phyloP scores from a whole-genome alignment of 805 yeast species.

The Cyberlindnera bimundalis region DNA sequence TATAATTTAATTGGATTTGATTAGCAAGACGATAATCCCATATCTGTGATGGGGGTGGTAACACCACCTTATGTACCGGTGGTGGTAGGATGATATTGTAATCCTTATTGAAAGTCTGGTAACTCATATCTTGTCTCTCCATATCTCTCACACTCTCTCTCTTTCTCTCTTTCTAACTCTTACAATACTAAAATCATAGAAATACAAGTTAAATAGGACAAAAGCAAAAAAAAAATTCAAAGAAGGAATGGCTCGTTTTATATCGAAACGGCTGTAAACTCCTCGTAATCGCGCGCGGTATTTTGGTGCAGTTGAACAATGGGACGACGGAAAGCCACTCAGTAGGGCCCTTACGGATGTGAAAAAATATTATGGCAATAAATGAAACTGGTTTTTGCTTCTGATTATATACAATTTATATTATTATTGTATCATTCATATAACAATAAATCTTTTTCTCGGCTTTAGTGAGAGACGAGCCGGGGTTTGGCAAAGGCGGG shows the following conservation, averaged over 20 bases:
- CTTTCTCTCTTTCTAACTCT: too few species aligned
- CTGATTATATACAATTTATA: too few species aligned
- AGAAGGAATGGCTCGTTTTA: conserved; percentile 8
- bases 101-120: conserved; percentile 11
- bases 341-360: too few species aligned
- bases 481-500: too few species aligned
- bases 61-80: conserved; percentile 18
- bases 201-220: too few species aligned
- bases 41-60: conserved; percentile 19
- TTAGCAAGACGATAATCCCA: conserved; percentile 13
- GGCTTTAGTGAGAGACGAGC: too few species aligned
- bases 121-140: conserved; percentile 1
- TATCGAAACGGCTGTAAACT: conserved; percentile 9
- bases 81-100: conserved; percentile 19
- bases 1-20: conserved; percentile 11
- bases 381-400: too few species aligned
- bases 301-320: conserved; percentile 3
- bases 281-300: conserved; percentile 10
- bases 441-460: too few species aligned
- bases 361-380: too few species aligned
- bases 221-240: too few species aligned
- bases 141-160: neutral
- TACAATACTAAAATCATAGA: too few species aligned
- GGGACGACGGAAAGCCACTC: neutral
- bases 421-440: too few species aligned